Percentiles rank a stretch among this genome's conserved stretches.
Evolutionary conservation across 306 rosid species (phyloP).

Genomic region (Sechiopsis laciniata): DNA sequence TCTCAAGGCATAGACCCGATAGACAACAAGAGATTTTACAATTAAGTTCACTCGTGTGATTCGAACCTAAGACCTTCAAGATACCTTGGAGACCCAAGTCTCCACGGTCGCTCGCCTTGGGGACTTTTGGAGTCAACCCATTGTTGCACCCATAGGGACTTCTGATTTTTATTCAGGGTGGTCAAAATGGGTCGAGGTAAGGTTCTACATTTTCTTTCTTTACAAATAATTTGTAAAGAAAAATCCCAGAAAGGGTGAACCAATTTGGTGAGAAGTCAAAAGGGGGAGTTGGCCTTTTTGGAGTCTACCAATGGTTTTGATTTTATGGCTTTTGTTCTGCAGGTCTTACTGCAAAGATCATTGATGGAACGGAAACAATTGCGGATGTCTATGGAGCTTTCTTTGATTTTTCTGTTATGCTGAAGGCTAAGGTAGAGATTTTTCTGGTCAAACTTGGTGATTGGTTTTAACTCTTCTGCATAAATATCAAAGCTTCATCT

Average conservation of each 20-base stretch:
- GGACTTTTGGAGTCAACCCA: too few relatives aligned
- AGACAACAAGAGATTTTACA: too few relatives aligned
- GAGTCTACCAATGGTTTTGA: background rate
- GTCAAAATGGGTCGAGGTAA: too few relatives aligned
- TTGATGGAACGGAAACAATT: constrained; percentile 73
- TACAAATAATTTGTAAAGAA: background rate
- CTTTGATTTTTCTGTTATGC: constrained; percentile 70
- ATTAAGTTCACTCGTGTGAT: too few relatives aligned
- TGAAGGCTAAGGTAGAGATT: constrained; percentile 68
- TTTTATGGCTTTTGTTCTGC: constrained; percentile 28
- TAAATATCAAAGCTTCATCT: background rate
- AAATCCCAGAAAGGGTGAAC: background rate
- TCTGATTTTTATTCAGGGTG: too few relatives aligned
- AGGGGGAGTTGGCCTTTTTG: background rate
- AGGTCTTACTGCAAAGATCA: constrained; percentile 95
- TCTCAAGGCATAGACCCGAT: too few relatives aligned
- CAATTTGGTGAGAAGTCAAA: constrained; percentile 10
- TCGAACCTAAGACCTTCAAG: too few relatives aligned
- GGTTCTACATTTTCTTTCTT: background rate
- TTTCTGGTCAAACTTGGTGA: constrained; percentile 1
- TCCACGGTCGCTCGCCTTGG: too few relatives aligned
- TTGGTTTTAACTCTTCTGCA: constrained; percentile 11
- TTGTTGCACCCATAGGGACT: too few relatives aligned
- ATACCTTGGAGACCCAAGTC: rapidly evolving
- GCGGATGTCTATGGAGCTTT: constrained; percentile 88